These are phyloP conservation scores for Myxozyma geophila DNA, from an alignment of 805 yeast genomes.

Conservation along the genomic window DNA sequence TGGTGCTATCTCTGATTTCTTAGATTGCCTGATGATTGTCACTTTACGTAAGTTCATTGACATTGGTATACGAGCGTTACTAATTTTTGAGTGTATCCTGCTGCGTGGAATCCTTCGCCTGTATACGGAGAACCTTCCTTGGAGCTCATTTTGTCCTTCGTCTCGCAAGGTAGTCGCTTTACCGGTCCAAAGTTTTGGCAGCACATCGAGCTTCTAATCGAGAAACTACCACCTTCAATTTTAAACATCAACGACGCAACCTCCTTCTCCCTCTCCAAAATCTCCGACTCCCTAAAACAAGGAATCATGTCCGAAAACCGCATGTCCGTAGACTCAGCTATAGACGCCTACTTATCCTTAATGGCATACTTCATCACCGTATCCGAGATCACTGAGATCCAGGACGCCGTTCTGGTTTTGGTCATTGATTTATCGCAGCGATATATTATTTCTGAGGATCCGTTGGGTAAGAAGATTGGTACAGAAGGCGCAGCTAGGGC, in stretches of 20 bases:
- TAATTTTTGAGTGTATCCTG: constrained; percentile 24
- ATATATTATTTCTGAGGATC: constrained; percentile 1
- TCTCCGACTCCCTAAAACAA: constrained; percentile 12
- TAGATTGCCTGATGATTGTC: constrained; percentile 25
- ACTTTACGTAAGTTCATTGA: constrained; percentile 23
- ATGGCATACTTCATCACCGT: constrained; percentile 23
- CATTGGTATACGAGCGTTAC: neutral
- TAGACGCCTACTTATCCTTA: constrained; percentile 30
- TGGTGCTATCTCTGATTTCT: constrained; percentile 26
- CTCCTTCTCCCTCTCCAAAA: neutral
- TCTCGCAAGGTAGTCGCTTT: constrained; percentile 31
- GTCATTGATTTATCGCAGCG: constrained; percentile 9
- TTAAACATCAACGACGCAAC: constrained; percentile 15
- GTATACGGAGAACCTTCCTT: constrained; percentile 26
- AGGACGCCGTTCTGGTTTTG: constrained; percentile 1
- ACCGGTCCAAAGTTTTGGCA: constrained; percentile 29
- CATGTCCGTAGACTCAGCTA: constrained; percentile 17
- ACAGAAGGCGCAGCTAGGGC: constrained; percentile 22
- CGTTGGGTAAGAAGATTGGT: constrained; percentile 21
- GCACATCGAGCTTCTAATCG: constrained; percentile 18
- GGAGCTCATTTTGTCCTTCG: constrained; percentile 15
- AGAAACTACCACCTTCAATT: constrained; percentile 20
- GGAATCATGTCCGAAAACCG: constrained; percentile 26
- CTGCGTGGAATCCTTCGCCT: constrained; percentile 13
- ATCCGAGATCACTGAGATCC: constrained; percentile 18